A percentile compares a stretch with the other conserved stretches of the same genome.
Conservation (phyloP, 2,329 filamentous ascomycete species). For the Phyllosticta capitalensis region DNA sequence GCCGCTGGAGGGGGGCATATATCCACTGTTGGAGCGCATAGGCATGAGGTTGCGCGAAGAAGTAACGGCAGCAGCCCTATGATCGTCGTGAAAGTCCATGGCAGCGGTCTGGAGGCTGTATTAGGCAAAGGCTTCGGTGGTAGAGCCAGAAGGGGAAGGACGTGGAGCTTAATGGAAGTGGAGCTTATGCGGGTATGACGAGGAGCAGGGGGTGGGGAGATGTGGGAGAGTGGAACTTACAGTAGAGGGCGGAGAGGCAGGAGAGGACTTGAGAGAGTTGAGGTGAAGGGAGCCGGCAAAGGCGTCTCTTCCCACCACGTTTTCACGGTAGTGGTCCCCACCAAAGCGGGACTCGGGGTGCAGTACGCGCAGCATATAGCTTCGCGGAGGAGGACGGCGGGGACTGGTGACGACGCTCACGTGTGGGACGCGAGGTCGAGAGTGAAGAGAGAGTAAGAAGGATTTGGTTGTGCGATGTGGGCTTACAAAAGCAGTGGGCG, state of each 20-base stretch:
- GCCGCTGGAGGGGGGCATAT: constrained; percentile 1
- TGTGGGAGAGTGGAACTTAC: constrained; percentile 9
- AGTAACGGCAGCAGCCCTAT: background rate
- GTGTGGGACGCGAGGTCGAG: background rate
- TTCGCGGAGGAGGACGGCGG: background rate
- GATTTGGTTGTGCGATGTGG: background rate
- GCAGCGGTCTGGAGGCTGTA: constrained; percentile 5
- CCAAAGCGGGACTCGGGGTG: constrained; percentile 9
- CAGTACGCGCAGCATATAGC: constrained; percentile 9
- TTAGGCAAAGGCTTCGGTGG: constrained; percentile 9
- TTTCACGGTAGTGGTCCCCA: constrained; percentile 10
- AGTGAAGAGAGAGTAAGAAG: background rate
- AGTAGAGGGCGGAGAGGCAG: constrained; percentile 1
- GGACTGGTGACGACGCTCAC: constrained; percentile 1
- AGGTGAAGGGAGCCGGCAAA: constrained; percentile 3
- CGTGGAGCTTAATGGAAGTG: constrained; percentile 6
- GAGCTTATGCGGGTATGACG: constrained; percentile 9
- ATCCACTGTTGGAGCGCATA: constrained; percentile 2
- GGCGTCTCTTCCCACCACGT: constrained; percentile 9
- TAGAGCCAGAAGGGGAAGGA: constrained; percentile 7
- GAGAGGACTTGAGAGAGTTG: background rate
- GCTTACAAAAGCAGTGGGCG: background rate
- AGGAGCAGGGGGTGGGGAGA: background rate
- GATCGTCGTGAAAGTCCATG: constrained; percentile 9
- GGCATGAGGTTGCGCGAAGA: constrained; percentile 6